Evolutionary conservation across 2,329 filamentous ascomycete genomes (phyloP), one percentile per base, ranked within the genome.

Genomic region (Tolypocladium inflatum): DNA sequence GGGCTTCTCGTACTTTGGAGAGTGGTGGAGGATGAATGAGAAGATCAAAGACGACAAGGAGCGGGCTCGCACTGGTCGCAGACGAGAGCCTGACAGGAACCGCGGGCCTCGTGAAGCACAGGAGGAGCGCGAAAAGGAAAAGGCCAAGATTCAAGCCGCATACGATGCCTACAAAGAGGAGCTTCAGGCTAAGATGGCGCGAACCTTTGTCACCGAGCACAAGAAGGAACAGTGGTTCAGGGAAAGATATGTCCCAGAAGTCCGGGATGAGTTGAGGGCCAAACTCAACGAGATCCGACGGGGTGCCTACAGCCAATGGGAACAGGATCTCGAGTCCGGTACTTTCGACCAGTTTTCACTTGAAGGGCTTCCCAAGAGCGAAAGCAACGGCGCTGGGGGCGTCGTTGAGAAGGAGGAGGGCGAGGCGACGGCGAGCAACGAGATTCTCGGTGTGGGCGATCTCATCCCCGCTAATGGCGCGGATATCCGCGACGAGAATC

Each of bases 181-280:
- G 41, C 74, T 88, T 2, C 85, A 88, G 66, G 84, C 81, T 4
- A 87, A 86, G 70, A 93, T 96, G 88, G 92, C 94, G 0, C 86
- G 91, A 63, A 80, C 83, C 1, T 99, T 99, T 70, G 94, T 99
- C 48, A 84, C 88, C 55, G 88, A 91, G 65, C 94, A 99, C 74
- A 96, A 96, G 71, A 86, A 86, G 50, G 94, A 99, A 71, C 93
- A 99, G 70, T 99, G 94, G 94, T 99, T 99, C 76, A 90, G 88
- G 65, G 94, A 99, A 74, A 87, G 91, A 70, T 99, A 99, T 66
- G 87, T 95, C 37, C 84, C 90, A 1, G 90, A 94, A 64, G 85
- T 93, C 57, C 82, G 90, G 56, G 87, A 92, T 63, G 80, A 82
- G 2, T 84, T 97, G 67, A 86, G 88, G 58, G 77, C 79, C 60